Base-by-base conservation (phyloP, 805 yeast genomes). In the Pichia nanzhaoensis region DNA sequence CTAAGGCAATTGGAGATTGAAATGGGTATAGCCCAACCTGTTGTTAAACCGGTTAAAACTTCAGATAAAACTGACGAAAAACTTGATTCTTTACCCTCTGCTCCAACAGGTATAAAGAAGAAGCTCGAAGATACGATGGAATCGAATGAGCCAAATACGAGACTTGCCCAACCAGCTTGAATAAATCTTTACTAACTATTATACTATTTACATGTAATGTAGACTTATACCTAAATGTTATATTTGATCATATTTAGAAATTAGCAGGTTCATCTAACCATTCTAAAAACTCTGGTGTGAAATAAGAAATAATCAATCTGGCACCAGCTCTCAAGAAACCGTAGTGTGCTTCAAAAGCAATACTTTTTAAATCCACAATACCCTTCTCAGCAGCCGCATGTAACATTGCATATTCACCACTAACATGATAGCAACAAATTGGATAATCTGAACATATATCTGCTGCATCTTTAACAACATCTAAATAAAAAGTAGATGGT, bases 311-410 rank as follows among this genome's bases (percentile, higher is more conserved):
- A 48, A 93, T 79, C 55, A 93, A 68, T 58, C 89, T 79, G 14
- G 98, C 98, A 48, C 99, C 99, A 1, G 99, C 99, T 64, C 99
- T 78, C 50, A 91, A 73, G 58, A 86, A 82, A 1, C 99, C 97
- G 51, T 86, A 74, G 56, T 93, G 96, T 39, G 93, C 70, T 68
- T 93, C 99, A 57, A 84, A 85, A 0, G 89, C 78, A 73, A 80
- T 65, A 47, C 79, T 65, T 66, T 86, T 83, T 65, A 93, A 74
- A 63, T 91, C 97, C 49, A 83, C 85, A 49, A 90, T 75, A 33
- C 95, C 95, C 72, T 89, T 89, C 58, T 89, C 97, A 27, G 97
- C 97, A 43, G 96, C 98, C 7, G 99, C 99, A 60, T 90, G 95
- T 52, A 93, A 66, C 99, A 93, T 93, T 28, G 98, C 97, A 60